Percentiles rank a stretch among this genome's conserved stretches.
phyloP scores from a whole-genome alignment of 192 early-diverging fungal species.

The Diversispora epigaea region DNA sequence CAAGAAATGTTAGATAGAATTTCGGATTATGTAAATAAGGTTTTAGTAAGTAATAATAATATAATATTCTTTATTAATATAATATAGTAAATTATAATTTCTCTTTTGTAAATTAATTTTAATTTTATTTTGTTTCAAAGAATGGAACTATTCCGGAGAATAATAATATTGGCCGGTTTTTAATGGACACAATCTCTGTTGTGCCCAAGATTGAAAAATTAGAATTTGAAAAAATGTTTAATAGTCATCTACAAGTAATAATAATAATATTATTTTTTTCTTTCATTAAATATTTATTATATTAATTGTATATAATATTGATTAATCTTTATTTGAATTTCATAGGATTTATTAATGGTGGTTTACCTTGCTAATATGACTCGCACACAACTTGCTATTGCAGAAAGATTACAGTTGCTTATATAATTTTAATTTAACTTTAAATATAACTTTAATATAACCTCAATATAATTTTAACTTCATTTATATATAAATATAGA shows the following conservation, averaged over 20 bases:
- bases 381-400: constrained; percentile 91
- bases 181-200: constrained; percentile 90
- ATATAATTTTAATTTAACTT: constrained; percentile 41
- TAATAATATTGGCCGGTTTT: constrained; percentile 82
- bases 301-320: not conserved
- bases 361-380: constrained; percentile 95
- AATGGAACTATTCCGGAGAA: constrained; percentile 58
- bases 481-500: too few relatives aligned
- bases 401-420: constrained; percentile 83
- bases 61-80: not conserved
- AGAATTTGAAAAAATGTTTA: constrained; percentile 92
- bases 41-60: constrained; percentile 51
- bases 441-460: too few relatives aligned
- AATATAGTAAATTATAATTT: not conserved
- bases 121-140: constrained; percentile 28
- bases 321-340: not conserved
- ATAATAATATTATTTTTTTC: not conserved
- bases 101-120: not conserved
- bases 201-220: constrained; percentile 82
- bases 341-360: constrained; percentile 90
- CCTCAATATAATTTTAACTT: too few relatives aligned
- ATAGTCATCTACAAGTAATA: constrained; percentile 77
- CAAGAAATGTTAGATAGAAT: constrained; percentile 84
- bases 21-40: constrained; percentile 73
- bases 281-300: not conserved